Percentiles rank a stretch among this genome's conserved stretches.
Evolutionary conservation across 306 rosid genomes (phyloP).

Genomic region (Lablab purpureus): DNA sequence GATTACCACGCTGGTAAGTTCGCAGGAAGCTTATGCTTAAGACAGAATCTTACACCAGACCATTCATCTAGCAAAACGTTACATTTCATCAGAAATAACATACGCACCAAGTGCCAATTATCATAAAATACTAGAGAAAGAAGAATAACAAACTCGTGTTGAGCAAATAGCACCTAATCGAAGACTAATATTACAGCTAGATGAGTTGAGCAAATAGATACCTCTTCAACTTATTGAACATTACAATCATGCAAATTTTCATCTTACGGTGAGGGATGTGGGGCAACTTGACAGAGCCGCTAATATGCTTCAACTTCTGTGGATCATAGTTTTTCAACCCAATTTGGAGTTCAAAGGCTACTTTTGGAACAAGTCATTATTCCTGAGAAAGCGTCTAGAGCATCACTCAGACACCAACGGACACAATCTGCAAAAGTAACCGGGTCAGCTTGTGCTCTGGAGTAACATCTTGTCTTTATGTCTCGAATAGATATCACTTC

Average conservation of each 20-base stretch:
- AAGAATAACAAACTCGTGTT: too few relatives aligned
- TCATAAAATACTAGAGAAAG: neutral
- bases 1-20: constrained; percentile 43
- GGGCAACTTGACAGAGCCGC: constrained; percentile 85
- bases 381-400: constrained; percentile 67
- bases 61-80: neutral
- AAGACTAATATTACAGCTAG: neutral
- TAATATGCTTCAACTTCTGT: constrained; percentile 55
- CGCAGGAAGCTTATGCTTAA: constrained; percentile 54
- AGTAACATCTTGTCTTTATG: too few relatives aligned
- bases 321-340: constrained; percentile 46
- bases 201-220: neutral
- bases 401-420: constrained; percentile 59
- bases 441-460: too few relatives aligned
- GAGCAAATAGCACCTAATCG: neutral
- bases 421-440: too few relatives aligned
- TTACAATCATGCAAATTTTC: constrained; percentile 53
- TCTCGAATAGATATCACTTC: too few relatives aligned
- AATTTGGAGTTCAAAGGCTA: constrained; percentile 43
- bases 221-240: constrained; percentile 68
- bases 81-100: neutral
- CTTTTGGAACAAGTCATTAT: constrained; percentile 56
- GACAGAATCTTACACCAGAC: constrained; percentile 44
- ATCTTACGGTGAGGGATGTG: constrained; percentile 89
- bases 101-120: neutral